These are phyloP conservation scores for Tylopilus orsonianus DNA, from an alignment of 1,284 basidiomycete genomes.

Conservation along the genomic window DNA sequence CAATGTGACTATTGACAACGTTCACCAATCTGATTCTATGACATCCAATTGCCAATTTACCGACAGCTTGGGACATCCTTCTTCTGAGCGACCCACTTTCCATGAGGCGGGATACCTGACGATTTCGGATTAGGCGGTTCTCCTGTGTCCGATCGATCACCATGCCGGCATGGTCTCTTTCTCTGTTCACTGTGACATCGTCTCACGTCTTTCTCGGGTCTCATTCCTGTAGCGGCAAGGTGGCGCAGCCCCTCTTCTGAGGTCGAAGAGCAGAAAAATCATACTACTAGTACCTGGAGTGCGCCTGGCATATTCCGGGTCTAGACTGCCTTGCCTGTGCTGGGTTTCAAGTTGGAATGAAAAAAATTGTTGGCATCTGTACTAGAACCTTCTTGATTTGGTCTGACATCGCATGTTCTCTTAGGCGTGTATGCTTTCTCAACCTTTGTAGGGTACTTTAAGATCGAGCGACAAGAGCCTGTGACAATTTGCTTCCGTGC, in stretches of 20 bases:
- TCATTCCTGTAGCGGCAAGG: neutral
- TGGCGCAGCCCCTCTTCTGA: neutral
- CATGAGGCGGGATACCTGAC: conserved; percentile 6
- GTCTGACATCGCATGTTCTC: neutral
- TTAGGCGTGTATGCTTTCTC: conserved; percentile 4
- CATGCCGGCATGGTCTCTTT: conserved; percentile 4
- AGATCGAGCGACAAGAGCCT: conserved; percentile 1
- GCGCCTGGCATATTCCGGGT: no score
- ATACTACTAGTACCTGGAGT: neutral
- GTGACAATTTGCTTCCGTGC: neutral
- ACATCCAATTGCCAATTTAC: conserved; percentile 17
- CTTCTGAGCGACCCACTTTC: conserved; percentile 4
- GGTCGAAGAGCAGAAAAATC: neutral
- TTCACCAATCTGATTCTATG: conserved; percentile 1
- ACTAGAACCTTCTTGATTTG: neutral
- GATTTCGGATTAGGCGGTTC: conserved; percentile 5
- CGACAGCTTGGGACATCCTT: conserved; percentile 7
- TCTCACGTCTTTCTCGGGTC: neutral
- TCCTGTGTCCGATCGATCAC: conserved; percentile 2
- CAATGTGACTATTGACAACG: conserved; percentile 6
- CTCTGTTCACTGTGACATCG: neutral
- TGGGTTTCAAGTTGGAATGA: no score
- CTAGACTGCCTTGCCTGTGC: neutral
- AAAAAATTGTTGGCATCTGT: no score
- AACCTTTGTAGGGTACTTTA: neutral